Conservation (phyloP, 225 moss, liverwort and hornwort genomes). For the Asterella californica region DNA sequence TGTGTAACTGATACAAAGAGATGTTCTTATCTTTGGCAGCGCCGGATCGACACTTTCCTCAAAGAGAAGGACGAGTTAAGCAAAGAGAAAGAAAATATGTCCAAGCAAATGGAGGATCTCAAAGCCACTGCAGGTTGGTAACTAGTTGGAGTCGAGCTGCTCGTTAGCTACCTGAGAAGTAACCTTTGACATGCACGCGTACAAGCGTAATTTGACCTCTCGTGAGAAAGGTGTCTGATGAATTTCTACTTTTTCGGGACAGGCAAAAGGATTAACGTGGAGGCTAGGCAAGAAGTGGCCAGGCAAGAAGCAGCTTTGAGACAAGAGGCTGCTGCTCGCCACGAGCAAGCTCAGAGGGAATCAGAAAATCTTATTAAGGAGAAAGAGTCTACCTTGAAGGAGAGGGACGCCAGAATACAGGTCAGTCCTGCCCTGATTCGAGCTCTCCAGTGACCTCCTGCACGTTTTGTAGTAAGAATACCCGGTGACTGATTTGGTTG, state of each 20-base stretch:
- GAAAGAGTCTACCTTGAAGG: slow-evolving; percentile 63
- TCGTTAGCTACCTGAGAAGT: background rate
- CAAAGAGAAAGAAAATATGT: slow-evolving; percentile 60
- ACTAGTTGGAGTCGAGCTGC: background rate
- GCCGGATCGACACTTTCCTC: slow-evolving; percentile 67
- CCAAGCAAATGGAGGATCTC: slow-evolving; percentile 79
- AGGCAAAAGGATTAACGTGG: slow-evolving; percentile 44
- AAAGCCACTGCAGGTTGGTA: slow-evolving; percentile 67
- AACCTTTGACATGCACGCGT: background rate
- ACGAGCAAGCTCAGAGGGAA: slow-evolving; percentile 80
- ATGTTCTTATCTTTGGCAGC: slow-evolving; percentile 38
- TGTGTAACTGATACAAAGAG: background rate
- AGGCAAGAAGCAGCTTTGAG: slow-evolving; percentile 53
- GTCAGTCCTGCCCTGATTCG: slow-evolving; percentile 30
- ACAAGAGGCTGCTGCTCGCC: slow-evolving; percentile 62
- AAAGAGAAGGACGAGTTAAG: slow-evolving; percentile 82
- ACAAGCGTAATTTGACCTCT: background rate
- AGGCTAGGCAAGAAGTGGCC: slow-evolving; percentile 51
- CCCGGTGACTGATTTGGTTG: background rate
- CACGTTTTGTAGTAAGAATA: background rate
- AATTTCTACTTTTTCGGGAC: background rate
- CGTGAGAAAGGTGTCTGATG: background rate
- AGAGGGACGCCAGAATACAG: slow-evolving; percentile 86
- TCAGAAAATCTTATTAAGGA: slow-evolving; percentile 63
- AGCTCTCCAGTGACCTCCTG: background rate